A percentile compares a stretch with the other conserved stretches of the same genome.
These are phyloP conservation scores for Diplodia sapinea DNA, from an alignment of 2,329 filamentous ascomycete species.

Conservation along the genomic window DNA sequence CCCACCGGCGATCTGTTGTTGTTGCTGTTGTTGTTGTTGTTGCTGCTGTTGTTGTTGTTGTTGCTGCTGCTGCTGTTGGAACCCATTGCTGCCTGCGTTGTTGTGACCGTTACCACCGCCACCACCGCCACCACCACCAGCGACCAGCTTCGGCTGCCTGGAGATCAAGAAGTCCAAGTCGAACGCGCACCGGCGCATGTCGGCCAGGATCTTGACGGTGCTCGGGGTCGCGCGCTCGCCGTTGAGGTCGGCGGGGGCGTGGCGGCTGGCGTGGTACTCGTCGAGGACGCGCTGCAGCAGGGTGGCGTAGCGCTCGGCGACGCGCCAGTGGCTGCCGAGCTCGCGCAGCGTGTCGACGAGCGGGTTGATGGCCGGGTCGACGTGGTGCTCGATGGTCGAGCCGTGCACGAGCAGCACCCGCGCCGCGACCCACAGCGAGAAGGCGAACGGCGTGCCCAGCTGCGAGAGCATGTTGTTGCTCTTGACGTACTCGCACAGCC, in stretches of 20 bases:
- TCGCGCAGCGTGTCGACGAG: constrained; percentile 82
- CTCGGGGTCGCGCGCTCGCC: constrained; percentile 66
- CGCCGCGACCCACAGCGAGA: constrained; percentile 90
- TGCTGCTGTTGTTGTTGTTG: constrained; percentile 39
- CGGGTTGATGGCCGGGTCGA: constrained; percentile 77
- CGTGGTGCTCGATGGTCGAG: constrained; percentile 84
- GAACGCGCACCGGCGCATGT: constrained; percentile 90
- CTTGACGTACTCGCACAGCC: constrained; percentile 78
- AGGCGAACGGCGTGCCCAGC: constrained; percentile 88
- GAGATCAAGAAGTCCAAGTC: constrained; percentile 91
- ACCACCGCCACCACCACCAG: too few species aligned
- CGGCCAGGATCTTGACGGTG: constrained; percentile 83
- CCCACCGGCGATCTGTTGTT: too few species aligned
- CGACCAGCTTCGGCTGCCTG: constrained; percentile 66
- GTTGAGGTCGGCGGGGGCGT: constrained; percentile 53
- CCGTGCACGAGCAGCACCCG: constrained; percentile 87
- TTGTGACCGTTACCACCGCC: too few species aligned
- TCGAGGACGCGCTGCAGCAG: constrained; percentile 83
- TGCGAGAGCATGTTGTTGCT: constrained; percentile 74
- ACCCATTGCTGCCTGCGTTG: background rate
- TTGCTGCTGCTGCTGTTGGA: constrained; percentile 16
- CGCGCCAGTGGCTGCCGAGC: constrained; percentile 84
- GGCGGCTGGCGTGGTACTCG: constrained; percentile 77
- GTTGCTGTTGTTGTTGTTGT: background rate
- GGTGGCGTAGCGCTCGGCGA: constrained; percentile 79